Percentiles rank a stretch among this genome's conserved stretches.
Evolutionary conservation across 495 filamentous ascomycete species (phyloP).

Genomic region (Copromyces sp.): DNA sequence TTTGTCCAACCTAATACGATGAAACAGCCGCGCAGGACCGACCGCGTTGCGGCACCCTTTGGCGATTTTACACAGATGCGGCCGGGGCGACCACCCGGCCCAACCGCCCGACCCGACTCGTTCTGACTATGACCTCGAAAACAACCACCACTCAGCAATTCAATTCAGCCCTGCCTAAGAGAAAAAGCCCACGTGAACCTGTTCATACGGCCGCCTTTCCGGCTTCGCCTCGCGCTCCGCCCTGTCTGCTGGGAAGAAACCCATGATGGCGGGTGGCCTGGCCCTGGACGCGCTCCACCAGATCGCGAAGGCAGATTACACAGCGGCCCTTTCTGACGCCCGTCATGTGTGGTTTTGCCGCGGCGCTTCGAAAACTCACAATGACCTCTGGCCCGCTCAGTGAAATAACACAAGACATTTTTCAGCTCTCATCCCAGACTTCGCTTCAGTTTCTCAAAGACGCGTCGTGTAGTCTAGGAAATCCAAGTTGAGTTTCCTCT

Average conservation of each 20-base stretch:
- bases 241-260: neutral
- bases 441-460: neutral
- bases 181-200: neutral
- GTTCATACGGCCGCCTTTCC: neutral
- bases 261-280: neutral
- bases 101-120: neutral
- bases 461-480: neutral
- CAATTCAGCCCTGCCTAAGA: neutral
- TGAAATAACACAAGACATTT: neutral
- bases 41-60: neutral
- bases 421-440: neutral
- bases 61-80: neutral
- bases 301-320: neutral
- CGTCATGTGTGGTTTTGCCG: neutral
- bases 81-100: neutral
- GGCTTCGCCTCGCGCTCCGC: neutral
- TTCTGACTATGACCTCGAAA: neutral
- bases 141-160: no score
- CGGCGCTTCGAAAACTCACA: neutral
- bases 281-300: neutral
- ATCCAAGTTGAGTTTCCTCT: neutral
- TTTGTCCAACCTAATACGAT: neutral
- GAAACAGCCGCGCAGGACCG: neutral
- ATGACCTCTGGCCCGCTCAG: neutral
- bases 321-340: neutral